Base-by-base conservation (phyloP, 108 stramenopile genomes). In the Skeletonema menzelii region DNA sequence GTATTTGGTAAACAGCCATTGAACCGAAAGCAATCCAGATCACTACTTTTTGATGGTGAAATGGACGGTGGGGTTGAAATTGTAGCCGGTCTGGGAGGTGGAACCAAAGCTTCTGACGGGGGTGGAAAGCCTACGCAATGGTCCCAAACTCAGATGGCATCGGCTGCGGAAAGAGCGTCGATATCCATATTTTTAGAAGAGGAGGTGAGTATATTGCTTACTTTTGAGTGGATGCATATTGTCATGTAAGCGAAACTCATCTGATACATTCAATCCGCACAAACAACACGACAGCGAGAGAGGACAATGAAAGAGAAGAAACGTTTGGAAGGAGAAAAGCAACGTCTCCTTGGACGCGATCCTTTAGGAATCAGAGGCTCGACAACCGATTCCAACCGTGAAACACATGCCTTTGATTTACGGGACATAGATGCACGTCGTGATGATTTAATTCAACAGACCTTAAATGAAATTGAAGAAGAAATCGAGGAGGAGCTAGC, bases 261-360 rank as follows among this genome's bases (percentile, higher is more conserved):
- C 28, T 59, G 13, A 46, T 14, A 35, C 53, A 53, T 19, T 15
- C 65, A 53, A 28, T 46, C 11, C 3, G 31, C 55, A 10, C 4
- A 32, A 47, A 10, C 4, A 32, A 47, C n/a, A 60, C 28, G 15
- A 15, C 40, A 74, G 77, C 27, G 66, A 59, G 73, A 69, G 64
- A 79, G 89, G 61, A 86, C 88, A 0, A 82, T 77, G 0, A 81
- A 76, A 20, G 90, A 95, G 74, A 70, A 79, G 20, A 79, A 81
- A 56, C 86, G 83, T 55, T 76, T 79, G 5, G 94, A 92, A 58
- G 88, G 89, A 72, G 87, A 87, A 73, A 91, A 88, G 57, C 62
- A 72, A 32, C 86, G 82, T 27, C 71, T 90, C 59, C 60, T 89
- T 30, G 75, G 84, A 44, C 77, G 85, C 26, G 94, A 95, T 72